phyloP scores from a whole-genome alignment of 1,284 basidiomycete genomes.

The Sanghuangporus sanghuang region DNA sequence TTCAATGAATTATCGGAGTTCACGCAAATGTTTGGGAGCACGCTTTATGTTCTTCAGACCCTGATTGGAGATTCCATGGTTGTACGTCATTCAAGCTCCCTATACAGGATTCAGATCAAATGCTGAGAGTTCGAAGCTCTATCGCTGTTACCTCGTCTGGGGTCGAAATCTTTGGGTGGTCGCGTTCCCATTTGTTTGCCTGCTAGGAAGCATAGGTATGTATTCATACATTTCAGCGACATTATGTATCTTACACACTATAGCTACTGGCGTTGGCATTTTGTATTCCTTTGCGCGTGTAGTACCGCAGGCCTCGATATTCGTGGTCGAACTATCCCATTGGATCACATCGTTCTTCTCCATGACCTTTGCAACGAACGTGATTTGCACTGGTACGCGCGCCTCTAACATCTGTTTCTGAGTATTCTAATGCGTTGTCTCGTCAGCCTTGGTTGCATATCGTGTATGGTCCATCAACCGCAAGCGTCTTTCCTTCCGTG shows the following conservation, averaged over 20 bases:
- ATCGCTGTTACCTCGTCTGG: background rate
- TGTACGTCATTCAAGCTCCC: background rate
- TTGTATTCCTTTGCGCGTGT: slow-evolving; percentile 1
- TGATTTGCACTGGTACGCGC: slow-evolving; percentile 15
- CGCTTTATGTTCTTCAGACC: slow-evolving; percentile 24
- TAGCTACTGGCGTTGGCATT: slow-evolving; percentile 5
- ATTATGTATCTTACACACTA: background rate
- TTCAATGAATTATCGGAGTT: slow-evolving; percentile 22
- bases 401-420: background rate
- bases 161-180: background rate
- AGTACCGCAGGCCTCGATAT: background rate
- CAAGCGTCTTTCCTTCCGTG: slow-evolving; percentile 7
- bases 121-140: background rate
- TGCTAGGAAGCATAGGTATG: background rate
- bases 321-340: slow-evolving; percentile 1
- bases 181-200: background rate
- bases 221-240: background rate
- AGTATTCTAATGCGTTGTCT: background rate
- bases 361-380: slow-evolving; percentile 18
- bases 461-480: slow-evolving; percentile 32
- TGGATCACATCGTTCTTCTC: slow-evolving; percentile 20
- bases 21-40: slow-evolving; percentile 24
- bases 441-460: slow-evolving; percentile 30
- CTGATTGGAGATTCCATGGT: slow-evolving; percentile 9
- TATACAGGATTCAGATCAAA: background rate